Evolutionary conservation across 495 filamentous ascomycete species (phyloP).

Genomic region (Aspergillus sclerotiicarbonarius): DNA sequence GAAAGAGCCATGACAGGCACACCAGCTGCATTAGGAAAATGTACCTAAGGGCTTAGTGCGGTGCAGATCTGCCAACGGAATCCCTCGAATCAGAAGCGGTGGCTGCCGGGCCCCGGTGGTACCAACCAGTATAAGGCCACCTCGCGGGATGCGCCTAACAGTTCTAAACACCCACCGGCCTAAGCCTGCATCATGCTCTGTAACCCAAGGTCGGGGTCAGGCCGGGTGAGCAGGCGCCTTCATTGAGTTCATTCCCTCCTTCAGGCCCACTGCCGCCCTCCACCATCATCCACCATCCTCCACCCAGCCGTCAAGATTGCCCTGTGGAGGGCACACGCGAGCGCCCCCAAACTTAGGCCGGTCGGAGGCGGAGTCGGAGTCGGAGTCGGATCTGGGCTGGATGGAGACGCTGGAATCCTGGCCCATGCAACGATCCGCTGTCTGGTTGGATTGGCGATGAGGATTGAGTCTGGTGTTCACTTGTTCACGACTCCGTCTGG

Average conservation of each 20-base stretch:
- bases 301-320: not conserved
- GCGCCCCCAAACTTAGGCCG: conserved; percentile 1
- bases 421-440: conserved; percentile 4
- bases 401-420: not conserved
- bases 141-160: not conserved
- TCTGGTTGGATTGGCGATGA: not conserved
- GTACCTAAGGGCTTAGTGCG: too few species aligned
- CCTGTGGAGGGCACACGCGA: conserved; percentile 1
- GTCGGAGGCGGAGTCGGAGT: not conserved
- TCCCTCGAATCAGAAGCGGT: conserved; percentile 5
- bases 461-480: too few species aligned
- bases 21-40: not conserved
- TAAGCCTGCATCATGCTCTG: not conserved
- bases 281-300: not conserved
- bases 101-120: not conserved
- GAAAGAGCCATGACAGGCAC: not conserved
- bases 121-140: conserved; percentile 1
- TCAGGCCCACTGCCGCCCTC: too few species aligned
- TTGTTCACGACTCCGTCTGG: too few species aligned
- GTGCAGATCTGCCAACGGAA: conserved; percentile 13
- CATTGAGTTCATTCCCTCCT: too few species aligned
- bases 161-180: too few species aligned
- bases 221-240: too few species aligned
- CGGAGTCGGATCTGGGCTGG: not conserved
- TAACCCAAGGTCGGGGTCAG: not conserved